phyloP scores from a whole-genome alignment of 768 basidiomycete genomes.

The Mycena rebaudengoi region DNA sequence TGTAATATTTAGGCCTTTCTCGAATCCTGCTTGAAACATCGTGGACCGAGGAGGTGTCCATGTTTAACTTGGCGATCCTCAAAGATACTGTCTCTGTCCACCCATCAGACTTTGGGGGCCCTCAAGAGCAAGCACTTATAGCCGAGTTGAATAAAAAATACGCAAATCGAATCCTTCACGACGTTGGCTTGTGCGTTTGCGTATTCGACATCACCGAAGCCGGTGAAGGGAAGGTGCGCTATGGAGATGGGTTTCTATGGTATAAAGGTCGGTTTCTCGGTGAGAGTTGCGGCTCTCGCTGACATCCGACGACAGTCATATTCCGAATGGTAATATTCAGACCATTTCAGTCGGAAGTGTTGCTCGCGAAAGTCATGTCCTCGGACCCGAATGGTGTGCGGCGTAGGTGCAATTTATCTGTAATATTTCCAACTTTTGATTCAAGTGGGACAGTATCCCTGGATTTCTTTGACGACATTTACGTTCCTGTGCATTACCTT shows the following conservation, averaged over 20 bases:
- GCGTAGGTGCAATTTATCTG: constrained; percentile 58
- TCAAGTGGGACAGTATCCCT: constrained; percentile 66
- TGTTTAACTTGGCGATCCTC: constrained; percentile 58
- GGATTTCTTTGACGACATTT: constrained; percentile 95
- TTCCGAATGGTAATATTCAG: constrained; percentile 93
- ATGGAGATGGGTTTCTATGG: constrained; percentile 95
- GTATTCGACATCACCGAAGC: constrained; percentile 88
- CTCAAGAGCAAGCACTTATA: constrained; percentile 80
- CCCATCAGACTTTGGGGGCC: constrained; percentile 83
- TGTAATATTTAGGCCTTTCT: no score
- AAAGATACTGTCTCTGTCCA: constrained; percentile 91
- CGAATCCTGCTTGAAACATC: no score
- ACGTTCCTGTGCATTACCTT: constrained; percentile 80
- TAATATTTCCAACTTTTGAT: neutral
- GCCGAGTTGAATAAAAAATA: constrained; percentile 95
- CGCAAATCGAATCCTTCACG: constrained; percentile 89
- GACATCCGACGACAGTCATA: constrained; percentile 59
- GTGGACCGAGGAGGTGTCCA: no score
- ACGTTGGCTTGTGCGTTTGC: constrained; percentile 90
- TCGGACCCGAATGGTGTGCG: constrained; percentile 88
- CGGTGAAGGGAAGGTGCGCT: constrained; percentile 92
- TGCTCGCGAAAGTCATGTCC: constrained; percentile 88
- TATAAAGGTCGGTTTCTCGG: constrained; percentile 74
- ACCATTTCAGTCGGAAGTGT: constrained; percentile 89
- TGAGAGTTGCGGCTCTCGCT: neutral